These are phyloP conservation scores for Podaxis sp. DNA, from an alignment of 768 basidiomycete species.

Conservation along the genomic window DNA sequence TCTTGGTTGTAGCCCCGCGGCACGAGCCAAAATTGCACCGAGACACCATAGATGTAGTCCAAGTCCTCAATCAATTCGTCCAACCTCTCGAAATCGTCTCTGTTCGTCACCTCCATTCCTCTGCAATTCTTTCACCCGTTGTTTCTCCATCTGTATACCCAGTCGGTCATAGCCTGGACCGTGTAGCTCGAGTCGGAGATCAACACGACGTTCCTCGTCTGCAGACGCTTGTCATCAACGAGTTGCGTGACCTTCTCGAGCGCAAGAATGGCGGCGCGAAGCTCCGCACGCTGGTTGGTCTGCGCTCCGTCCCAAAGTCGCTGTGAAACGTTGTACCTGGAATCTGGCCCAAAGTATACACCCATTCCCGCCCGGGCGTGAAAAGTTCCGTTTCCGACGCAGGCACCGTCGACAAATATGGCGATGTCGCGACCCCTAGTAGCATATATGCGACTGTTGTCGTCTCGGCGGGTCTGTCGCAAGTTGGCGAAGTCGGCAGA, in stretches of 20 bases:
- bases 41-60: too few relatives aligned
- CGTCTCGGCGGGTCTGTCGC: not conserved
- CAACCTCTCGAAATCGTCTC: slow-evolving; percentile 3
- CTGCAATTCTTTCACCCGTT: slow-evolving; percentile 15
- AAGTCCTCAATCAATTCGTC: not conserved
- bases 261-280: slow-evolving; percentile 11
- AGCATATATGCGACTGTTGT: not conserved
- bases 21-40: too few relatives aligned
- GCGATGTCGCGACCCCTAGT: not conserved
- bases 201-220: slow-evolving; percentile 9
- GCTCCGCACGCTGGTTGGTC: slow-evolving; percentile 15
- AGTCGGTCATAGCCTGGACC: slow-evolving; percentile 8
- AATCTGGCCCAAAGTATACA: slow-evolving; percentile 10
- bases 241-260: not conserved
- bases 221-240: not conserved
- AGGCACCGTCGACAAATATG: slow-evolving; percentile 14
- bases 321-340: slow-evolving; percentile 5
- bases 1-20: too few relatives aligned
- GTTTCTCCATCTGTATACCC: slow-evolving; percentile 13
- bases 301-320: slow-evolving; percentile 1
- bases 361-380: slow-evolving; percentile 10
- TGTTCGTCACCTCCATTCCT: slow-evolving; percentile 8
- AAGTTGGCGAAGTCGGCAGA: not conserved
- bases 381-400: slow-evolving; percentile 8
- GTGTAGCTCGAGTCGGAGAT: slow-evolving; percentile 10